Conservation (phyloP, 441 rosid genomes). For the Adansonia madagascariensis region DNA sequence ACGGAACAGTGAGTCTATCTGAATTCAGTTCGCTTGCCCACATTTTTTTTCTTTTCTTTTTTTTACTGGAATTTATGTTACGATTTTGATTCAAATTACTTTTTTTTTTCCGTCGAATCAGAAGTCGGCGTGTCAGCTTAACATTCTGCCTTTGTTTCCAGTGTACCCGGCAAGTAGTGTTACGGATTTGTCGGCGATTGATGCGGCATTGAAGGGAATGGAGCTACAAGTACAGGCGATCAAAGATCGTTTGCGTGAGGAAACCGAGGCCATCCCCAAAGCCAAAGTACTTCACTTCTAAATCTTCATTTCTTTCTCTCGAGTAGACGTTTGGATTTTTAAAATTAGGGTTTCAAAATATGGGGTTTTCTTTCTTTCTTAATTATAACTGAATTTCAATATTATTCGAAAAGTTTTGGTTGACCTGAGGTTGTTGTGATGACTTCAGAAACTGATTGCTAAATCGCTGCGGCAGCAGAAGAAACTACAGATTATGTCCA, state of each 20-base stretch:
- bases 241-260: constrained; percentile 76
- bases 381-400: background rate
- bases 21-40: background rate
- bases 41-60: background rate
- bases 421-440: constrained; percentile 20
- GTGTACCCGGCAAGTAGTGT: constrained; percentile 80
- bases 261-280: constrained; percentile 76
- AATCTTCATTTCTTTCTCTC: background rate
- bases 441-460: constrained; percentile 73
- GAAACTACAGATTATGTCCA: constrained; percentile 69
- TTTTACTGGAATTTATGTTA: background rate
- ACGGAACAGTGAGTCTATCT: constrained; percentile 72
- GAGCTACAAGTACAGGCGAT: constrained; percentile 83
- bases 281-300: constrained; percentile 54
- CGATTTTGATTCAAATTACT: background rate
- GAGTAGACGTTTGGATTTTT: background rate
- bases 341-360: background rate
- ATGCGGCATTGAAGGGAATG: constrained; percentile 69
- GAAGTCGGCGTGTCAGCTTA: background rate
- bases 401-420: background rate
- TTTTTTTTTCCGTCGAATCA: background rate
- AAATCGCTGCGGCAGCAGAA: constrained; percentile 71
- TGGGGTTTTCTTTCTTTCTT: background rate
- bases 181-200: constrained; percentile 70
- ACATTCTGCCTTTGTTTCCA: constrained; percentile 23